Percentiles rank a stretch among this genome's conserved stretches.
Evolutionary conservation across 2,329 filamentous ascomycete genomes (phyloP).

Genomic region (Pseudogymnoascus pannorum): DNA sequence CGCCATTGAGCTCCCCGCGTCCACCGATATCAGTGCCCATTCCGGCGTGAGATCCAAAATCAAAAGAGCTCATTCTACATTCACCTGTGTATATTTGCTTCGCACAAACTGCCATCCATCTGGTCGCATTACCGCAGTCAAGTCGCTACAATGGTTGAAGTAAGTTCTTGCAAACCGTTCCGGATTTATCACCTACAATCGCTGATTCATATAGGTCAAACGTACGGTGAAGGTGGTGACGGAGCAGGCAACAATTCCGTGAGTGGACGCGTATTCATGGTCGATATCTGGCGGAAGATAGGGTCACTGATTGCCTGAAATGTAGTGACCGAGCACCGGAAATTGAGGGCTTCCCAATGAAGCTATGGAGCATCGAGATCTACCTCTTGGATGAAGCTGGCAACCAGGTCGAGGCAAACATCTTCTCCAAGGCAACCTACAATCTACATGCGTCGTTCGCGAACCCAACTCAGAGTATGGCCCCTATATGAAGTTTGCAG

Average conservation of each 20-base stretch:
- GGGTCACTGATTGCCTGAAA: slow-evolving; percentile 16
- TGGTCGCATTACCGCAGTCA: neutral
- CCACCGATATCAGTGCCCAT: slow-evolving; percentile 14
- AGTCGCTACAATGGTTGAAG: slow-evolving; percentile 8
- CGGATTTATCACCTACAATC: slow-evolving; percentile 8
- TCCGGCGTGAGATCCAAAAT: slow-evolving; percentile 17
- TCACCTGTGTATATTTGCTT: slow-evolving; percentile 1
- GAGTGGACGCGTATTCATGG: slow-evolving; percentile 36
- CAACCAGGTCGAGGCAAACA: slow-evolving; percentile 71
- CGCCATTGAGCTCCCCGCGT: slow-evolving; percentile 11
- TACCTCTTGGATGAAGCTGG: slow-evolving; percentile 79
- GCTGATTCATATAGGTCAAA: slow-evolving; percentile 50
- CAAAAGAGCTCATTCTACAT: slow-evolving; percentile 12
- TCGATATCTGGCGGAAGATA: slow-evolving; percentile 9
- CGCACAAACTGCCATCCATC: neutral
- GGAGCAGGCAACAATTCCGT: slow-evolving; percentile 64
- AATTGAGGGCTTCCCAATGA: slow-evolving; percentile 84
- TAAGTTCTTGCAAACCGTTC: neutral
- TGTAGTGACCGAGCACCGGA: slow-evolving; percentile 70
- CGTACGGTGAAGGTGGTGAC: slow-evolving; percentile 89
- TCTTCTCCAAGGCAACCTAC: slow-evolving; percentile 91
- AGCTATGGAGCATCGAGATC: slow-evolving; percentile 83
- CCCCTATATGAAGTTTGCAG: neutral
- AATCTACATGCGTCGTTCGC: slow-evolving; percentile 91
- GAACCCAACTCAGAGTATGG: slow-evolving; percentile 74